These are phyloP conservation scores for Cunninghamia lanceolata DNA, from an alignment of 75 land plant species.

Conservation along the genomic window DNA sequence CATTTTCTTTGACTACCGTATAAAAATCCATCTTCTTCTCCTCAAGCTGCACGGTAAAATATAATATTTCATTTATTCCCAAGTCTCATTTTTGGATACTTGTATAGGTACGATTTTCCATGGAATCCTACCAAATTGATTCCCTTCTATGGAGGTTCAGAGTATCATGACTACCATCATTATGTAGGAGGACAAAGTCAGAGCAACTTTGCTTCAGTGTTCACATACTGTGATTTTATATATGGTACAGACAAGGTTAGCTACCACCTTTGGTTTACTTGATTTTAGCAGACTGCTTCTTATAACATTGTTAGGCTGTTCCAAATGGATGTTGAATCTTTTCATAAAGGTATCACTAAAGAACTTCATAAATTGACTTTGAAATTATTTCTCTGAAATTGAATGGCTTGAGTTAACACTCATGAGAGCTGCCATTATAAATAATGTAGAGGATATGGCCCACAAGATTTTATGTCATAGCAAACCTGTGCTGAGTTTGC, in stretches of 20 bases:
- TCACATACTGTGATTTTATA: slow-evolving; percentile 89
- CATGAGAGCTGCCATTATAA: background rate
- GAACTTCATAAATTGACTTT: background rate
- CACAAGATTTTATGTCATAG: background rate
- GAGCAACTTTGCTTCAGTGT: slow-evolving; percentile 95
- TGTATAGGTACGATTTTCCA: slow-evolving; percentile 84
- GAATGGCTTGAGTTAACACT: background rate
- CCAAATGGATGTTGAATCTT: background rate
- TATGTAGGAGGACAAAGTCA: slow-evolving; percentile 95
- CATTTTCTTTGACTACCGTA: background rate
- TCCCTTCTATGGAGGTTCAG: slow-evolving; percentile 97
- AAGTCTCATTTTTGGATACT: background rate
- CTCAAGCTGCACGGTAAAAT: background rate
- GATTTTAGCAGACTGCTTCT: background rate
- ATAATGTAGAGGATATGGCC: background rate
- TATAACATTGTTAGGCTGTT: background rate
- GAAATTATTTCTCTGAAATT: background rate
- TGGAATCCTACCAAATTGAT: slow-evolving; percentile 71
- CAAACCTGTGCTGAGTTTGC: background rate
- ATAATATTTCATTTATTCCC: background rate
- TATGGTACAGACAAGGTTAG: slow-evolving; percentile 95
- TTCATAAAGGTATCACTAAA: background rate
- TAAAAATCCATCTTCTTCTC: background rate
- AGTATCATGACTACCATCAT: slow-evolving; percentile 98
- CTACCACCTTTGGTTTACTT: slow-evolving; percentile 8